Evolutionary conservation across 1,284 basidiomycete species (phyloP).

Genomic region (Schizopora paradoxa): DNA sequence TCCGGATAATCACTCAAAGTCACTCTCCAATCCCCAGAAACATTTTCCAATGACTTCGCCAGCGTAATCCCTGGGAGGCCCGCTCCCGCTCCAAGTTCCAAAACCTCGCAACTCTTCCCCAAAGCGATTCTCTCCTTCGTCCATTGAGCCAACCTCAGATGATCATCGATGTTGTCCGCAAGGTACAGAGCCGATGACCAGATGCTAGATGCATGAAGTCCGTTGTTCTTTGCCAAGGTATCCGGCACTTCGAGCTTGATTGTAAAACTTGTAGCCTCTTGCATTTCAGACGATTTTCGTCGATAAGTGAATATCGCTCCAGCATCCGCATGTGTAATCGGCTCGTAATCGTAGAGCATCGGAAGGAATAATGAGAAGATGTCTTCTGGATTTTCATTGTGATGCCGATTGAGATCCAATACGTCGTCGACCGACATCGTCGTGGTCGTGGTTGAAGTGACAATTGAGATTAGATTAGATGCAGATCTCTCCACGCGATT

Average conservation of each 20-base stretch:
- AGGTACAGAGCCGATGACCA: conserved; percentile 64
- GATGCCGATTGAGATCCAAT: too few relatives aligned
- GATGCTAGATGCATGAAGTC: conserved; percentile 66
- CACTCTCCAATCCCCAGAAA: conserved; percentile 27
- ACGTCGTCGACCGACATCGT: too few relatives aligned
- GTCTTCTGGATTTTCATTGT: conserved; percentile 54
- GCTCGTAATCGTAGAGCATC: conserved; percentile 53
- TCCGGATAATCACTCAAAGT: conserved; percentile 70
- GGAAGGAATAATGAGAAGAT: conserved; percentile 57
- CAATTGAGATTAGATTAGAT: too few relatives aligned
- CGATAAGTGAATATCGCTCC: conserved; percentile 43
- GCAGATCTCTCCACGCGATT: too few relatives aligned
- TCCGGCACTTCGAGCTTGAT: conserved; percentile 53
- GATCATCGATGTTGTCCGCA: conserved; percentile 51
- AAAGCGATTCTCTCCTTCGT: conserved; percentile 20
- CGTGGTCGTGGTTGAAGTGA: too few relatives aligned
- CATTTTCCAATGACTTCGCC: conserved; percentile 40
- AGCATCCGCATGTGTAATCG: conserved; percentile 51
- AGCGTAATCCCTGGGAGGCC: conserved; percentile 67
- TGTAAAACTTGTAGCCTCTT: conserved; percentile 22
- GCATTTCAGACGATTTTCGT: conserved; percentile 12
- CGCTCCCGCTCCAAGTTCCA: conserved; percentile 69
- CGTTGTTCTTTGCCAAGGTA: conserved; percentile 62
- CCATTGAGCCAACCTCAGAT: conserved; percentile 23
- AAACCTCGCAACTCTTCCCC: conserved; percentile 35